These are phyloP conservation scores for Nicotiana undulata DNA, from an alignment of 257 asterid genomes.

Conservation along the genomic window DNA sequence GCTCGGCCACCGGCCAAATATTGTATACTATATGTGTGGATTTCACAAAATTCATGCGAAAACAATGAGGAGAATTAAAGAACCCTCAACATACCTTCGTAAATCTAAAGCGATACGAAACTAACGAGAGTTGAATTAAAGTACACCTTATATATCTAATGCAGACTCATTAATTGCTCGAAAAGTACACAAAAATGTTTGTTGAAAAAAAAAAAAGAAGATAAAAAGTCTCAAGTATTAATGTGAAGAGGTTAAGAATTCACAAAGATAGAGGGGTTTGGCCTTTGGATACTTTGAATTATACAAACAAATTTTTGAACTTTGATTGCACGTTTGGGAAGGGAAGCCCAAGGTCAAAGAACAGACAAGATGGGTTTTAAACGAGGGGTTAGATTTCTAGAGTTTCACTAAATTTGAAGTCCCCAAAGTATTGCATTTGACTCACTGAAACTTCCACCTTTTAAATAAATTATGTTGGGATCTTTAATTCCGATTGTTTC, in stretches of 20 bases:
- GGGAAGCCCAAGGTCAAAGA: slow-evolving; percentile 80
- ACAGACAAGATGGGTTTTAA: slow-evolving; percentile 50
- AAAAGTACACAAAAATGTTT: neutral
- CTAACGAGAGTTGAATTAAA: neutral
- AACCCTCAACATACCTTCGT: neutral
- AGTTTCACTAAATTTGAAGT: slow-evolving; percentile 41
- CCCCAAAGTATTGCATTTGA: slow-evolving; percentile 46
- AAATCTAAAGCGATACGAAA: neutral
- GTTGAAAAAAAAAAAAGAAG: neutral
- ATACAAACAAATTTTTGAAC: slow-evolving; percentile 22
- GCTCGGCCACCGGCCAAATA: neutral
- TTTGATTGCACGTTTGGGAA: slow-evolving; percentile 64
- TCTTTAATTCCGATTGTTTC: too few species aligned
- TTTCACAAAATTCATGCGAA: neutral
- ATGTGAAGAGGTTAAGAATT: slow-evolving; percentile 9
- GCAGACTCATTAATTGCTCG: neutral
- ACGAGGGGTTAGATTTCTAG: slow-evolving; percentile 68
- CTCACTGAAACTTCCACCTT: slow-evolving; percentile 28
- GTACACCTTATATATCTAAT: neutral
- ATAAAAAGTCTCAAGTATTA: neutral
- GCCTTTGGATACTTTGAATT: slow-evolving; percentile 16
- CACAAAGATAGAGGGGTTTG: neutral
- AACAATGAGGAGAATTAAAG: neutral
- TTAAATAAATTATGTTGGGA: neutral
- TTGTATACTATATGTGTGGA: neutral